Conservation (phyloP, 805 yeast species). For the Cyberlindnera galapagoensis region DNA sequence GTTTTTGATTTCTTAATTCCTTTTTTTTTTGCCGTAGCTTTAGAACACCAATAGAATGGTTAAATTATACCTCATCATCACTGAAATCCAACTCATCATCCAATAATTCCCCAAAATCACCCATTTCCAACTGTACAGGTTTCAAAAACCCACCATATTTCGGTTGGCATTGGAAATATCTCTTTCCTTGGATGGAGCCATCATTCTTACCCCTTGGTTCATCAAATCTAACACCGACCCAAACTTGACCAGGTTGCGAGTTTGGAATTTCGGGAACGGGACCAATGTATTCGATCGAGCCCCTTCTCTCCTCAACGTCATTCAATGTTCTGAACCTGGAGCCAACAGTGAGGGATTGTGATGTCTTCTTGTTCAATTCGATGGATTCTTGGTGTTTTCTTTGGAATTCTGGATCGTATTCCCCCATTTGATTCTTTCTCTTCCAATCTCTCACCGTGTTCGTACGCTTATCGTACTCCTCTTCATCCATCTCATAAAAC, state of each 20-base stretch:
- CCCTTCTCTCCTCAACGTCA: constrained; percentile 51
- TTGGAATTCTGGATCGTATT: constrained; percentile 53
- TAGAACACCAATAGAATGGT: too few species aligned
- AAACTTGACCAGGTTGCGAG: constrained; percentile 34
- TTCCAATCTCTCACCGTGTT: constrained; percentile 79
- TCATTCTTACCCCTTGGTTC: constrained; percentile 85
- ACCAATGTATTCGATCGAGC: constrained; percentile 69
- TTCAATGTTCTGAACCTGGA: constrained; percentile 47
- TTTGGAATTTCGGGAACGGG: constrained; percentile 50
- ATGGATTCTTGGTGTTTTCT: constrained; percentile 24
- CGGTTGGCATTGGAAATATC: constrained; percentile 48
- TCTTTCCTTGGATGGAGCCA: constrained; percentile 59
- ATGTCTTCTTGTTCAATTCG: constrained; percentile 25
- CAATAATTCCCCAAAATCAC: constrained; percentile 55
- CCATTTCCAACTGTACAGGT: constrained; percentile 62
- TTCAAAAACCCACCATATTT: constrained; percentile 75
- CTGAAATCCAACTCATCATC: constrained; percentile 38
- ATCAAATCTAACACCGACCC: constrained; percentile 86
- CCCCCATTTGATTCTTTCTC: constrained; percentile 56
- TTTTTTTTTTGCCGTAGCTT: too few species aligned
- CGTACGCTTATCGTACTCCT: constrained; percentile 50
- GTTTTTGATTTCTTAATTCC: too few species aligned
- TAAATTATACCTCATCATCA: constrained; percentile 34
- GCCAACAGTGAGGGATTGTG: constrained; percentile 36
- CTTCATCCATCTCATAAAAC: constrained; percentile 44